Evolutionary conservation across 331 rosid species (phyloP).

Genomic region (Erythrophleum ivorense): DNA sequence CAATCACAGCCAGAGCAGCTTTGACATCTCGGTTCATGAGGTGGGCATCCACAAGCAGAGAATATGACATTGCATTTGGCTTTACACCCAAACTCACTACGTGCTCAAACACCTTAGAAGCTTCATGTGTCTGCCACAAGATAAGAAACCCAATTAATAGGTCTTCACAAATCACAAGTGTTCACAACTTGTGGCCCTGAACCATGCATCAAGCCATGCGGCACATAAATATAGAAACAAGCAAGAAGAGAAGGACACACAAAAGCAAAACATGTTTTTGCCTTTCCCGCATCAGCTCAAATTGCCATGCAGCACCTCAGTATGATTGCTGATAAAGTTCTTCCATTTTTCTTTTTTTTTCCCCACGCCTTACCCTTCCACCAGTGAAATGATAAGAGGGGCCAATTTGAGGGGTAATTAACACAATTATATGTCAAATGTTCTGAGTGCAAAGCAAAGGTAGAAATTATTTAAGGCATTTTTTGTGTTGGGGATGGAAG

Average conservation of each 20-base stretch:
- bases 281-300: not conserved
- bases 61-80: slow-evolving; percentile 86
- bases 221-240: slow-evolving; percentile 21
- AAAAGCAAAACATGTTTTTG: slow-evolving; percentile 24
- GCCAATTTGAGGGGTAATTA: not conserved
- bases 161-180: not conserved
- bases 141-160: slow-evolving; percentile 31
- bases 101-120: slow-evolving; percentile 86
- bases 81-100: slow-evolving; percentile 73
- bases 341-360: not conserved
- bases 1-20: slow-evolving; percentile 65
- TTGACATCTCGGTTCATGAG: slow-evolving; percentile 79
- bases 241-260: slow-evolving; percentile 21
- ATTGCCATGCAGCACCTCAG: slow-evolving; percentile 25
- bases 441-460: slow-evolving; percentile 18
- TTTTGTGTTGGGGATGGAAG: slow-evolving; percentile 8
- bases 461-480: slow-evolving; percentile 25
- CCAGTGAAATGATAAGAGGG: slow-evolving; percentile 7
- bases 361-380: not conserved
- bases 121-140: slow-evolving; percentile 77
- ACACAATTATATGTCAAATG: slow-evolving; percentile 18
- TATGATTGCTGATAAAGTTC: not conserved
- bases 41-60: slow-evolving; percentile 84
- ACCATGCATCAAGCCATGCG: slow-evolving; percentile 20
- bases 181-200: not conserved